These are phyloP conservation scores for Pseudocercospora fijiensis DNA, from an alignment of 2,329 filamentous ascomycete species.

Conservation along the genomic window DNA sequence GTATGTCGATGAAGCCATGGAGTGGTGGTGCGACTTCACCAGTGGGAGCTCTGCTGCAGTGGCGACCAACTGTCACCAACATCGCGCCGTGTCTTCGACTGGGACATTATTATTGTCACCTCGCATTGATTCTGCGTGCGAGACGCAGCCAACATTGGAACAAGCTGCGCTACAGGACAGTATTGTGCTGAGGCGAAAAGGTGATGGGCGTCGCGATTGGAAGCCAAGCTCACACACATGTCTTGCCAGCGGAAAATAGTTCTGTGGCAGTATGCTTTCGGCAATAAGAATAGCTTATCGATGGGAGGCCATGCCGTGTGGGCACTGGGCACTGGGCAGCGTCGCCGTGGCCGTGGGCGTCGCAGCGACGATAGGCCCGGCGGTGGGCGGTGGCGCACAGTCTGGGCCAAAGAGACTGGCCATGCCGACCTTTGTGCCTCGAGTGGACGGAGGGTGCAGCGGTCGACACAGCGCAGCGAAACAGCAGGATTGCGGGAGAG, in stretches of 20 bases:
- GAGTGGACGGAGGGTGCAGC: slow-evolving; percentile 6
- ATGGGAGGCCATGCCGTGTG: slow-evolving; percentile 16
- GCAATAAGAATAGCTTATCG: slow-evolving; percentile 16
- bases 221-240: slow-evolving; percentile 25
- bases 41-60: slow-evolving; percentile 15
- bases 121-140: neutral
- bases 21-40: slow-evolving; percentile 15
- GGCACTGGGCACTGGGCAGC: too few species aligned
- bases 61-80: too few species aligned
- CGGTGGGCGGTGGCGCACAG: slow-evolving; percentile 13
- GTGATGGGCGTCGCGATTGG: slow-evolving; percentile 10
- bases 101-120: neutral
- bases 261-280: slow-evolving; percentile 16
- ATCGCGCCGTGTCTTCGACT: slow-evolving; percentile 1
- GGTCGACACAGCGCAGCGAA: neutral
- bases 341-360: too few species aligned
- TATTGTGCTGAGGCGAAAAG: neutral
- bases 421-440: neutral
- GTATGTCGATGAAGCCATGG: slow-evolving; percentile 18
- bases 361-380: slow-evolving; percentile 7
- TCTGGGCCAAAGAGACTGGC: slow-evolving; percentile 5
- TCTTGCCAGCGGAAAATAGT: slow-evolving; percentile 9
- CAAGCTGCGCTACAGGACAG: too few species aligned
- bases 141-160: neutral
- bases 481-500: too few species aligned